Conservation (phyloP, 441 rosid species). For the Metrosideros polymorpha region DNA sequence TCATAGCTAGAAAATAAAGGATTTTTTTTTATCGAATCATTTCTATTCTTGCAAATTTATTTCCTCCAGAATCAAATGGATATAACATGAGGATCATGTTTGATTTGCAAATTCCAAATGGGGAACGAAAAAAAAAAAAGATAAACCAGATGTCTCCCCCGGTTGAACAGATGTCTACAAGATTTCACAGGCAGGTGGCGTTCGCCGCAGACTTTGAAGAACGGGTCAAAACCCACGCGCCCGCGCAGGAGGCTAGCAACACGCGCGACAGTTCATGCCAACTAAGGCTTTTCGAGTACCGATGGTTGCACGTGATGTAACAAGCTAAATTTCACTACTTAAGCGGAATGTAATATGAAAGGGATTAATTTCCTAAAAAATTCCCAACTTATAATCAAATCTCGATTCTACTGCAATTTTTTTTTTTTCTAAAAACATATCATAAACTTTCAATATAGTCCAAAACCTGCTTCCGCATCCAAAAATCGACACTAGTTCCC, state of each 20-base stretch:
- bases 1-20: background rate
- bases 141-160: background rate
- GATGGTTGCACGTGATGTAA: background rate
- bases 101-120: background rate
- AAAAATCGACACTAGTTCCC: background rate
- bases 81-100: background rate
- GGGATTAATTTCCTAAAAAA: background rate
- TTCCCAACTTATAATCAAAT: background rate
- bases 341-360: background rate
- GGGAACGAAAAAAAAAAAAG: background rate
- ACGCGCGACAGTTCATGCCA: background rate
- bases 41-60: background rate
- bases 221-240: background rate
- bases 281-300: background rate
- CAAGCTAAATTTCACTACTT: background rate
- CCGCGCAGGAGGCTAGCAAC: background rate
- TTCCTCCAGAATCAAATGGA: background rate
- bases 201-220: background rate
- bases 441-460: too few relatives aligned
- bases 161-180: background rate
- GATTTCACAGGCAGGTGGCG: background rate
- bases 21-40: rapidly evolving
- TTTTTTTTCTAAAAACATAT: background rate
- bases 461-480: rapidly evolving
- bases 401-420: background rate